Evolutionary conservation across 495 filamentous ascomycete genomes (phyloP), one percentile per base, ranked within the genome.

Genomic region (Delitschia confertaspora): DNA sequence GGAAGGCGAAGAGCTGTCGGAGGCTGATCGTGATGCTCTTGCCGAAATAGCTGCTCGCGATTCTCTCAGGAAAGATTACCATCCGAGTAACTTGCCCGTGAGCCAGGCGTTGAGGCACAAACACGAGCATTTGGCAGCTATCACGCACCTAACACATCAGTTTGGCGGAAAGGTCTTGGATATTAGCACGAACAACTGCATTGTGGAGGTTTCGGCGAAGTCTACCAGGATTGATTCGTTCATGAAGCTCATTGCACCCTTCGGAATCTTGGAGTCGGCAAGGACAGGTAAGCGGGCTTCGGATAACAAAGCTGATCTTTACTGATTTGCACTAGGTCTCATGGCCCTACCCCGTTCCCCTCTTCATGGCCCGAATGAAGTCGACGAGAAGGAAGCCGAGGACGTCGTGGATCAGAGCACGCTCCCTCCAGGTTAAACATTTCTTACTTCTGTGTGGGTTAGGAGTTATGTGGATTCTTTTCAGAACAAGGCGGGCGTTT

Each of bases 91-190:
- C 47, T 70, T 98, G 61, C 79, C 84, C 39, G 74, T 75, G 33
- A 88, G 83, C 59, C 81, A 96, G 68, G 91, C 88, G 14, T 61
- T 98, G 59, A 71, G 91, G 59, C 85, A 93, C 59, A 98, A 98
- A 71, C 87, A 95, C 63, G 85, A 98, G 70, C 91, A 98, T 71
- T 67, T 98, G 40, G 83, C 83, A 69, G 85, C 79, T 22, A 91
- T 98, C 58, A 96, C 88, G 34, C 85, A 93, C 63, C 75, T 98
- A 61, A 80, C 89, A 11, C 91, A 95, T 69, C 91, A 98, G 60
- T 98, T 98, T 63, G 88, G 87, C 18, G 91, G 91, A 33, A 98
- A 98, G 66, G 82, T 98, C 16, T 64, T 95, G 62, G 91, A 98
- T 69, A 96, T 98, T 53, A 93, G 86, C 67, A 95, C 80, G 50